Conservation (phyloP, 805 yeast species). For the Peterozyma toletana region DNA sequence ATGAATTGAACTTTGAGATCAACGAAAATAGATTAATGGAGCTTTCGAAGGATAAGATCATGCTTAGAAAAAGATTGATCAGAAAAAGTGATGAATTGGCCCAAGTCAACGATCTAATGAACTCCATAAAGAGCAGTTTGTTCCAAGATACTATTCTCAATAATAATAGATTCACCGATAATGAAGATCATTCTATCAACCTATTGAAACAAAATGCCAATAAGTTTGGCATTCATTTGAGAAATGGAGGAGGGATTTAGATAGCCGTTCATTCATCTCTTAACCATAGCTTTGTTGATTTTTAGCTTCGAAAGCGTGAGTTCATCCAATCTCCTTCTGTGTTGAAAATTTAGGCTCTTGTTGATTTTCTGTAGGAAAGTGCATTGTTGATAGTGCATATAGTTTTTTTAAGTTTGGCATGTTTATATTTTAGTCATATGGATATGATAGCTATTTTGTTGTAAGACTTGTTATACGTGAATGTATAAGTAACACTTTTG, state of each 20-base stretch:
- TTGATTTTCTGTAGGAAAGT: no score
- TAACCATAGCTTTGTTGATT: no score
- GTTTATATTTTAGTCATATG: no score
- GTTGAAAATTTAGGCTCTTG: not conserved
- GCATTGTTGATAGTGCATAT: no score
- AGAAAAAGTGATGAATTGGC: not conserved
- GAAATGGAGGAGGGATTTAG: not conserved
- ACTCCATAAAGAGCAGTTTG: no score
- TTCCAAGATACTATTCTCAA: not conserved
- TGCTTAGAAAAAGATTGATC: not conserved
- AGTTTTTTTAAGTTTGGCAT: no score
- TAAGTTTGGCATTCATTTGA: constrained; percentile 5
- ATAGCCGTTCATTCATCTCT: no score
- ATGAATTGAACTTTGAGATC: not conserved
- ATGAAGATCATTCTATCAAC: constrained; percentile 4
- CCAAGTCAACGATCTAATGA: not conserved
- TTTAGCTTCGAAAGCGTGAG: no score
- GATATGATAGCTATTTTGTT: no score
- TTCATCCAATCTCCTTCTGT: not conserved
- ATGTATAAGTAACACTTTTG: no score
- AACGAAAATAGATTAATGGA: constrained; percentile 2
- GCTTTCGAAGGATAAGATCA: constrained; percentile 1
- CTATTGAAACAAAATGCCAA: constrained; percentile 5
- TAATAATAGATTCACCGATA: not conserved
- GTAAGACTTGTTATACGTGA: no score